A percentile compares a stretch with the other conserved stretches of the same genome.
Evolutionary conservation across 1,284 basidiomycete genomes (phyloP).

Genomic region (Cryptococcus floricola): DNA sequence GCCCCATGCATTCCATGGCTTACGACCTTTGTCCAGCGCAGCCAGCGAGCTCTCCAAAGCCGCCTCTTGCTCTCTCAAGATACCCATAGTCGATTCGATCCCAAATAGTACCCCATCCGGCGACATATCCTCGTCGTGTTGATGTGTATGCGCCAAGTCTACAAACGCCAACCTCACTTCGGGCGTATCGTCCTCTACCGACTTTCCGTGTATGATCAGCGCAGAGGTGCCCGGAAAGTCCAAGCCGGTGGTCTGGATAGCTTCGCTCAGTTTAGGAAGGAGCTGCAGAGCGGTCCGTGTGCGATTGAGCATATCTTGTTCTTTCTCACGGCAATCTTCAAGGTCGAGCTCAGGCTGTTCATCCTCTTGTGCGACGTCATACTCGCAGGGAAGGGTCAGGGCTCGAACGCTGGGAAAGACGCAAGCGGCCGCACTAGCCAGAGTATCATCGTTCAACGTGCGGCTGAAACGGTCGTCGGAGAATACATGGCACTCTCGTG

Average conservation of each 20-base stretch:
- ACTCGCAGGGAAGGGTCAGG: neutral
- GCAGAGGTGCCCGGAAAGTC: slow-evolving; percentile 4
- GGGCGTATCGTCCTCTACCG: neutral
- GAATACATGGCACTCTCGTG: neutral
- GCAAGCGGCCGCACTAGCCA: slow-evolving; percentile 4
- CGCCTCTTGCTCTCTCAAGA: neutral
- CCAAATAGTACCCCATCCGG: slow-evolving; percentile 1
- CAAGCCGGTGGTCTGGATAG: neutral
- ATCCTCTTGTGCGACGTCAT: neutral
- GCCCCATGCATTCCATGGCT: too few relatives aligned
- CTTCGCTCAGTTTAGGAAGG: neutral
- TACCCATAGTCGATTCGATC: neutral
- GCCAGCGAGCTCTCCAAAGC: neutral
- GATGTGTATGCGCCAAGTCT: slow-evolving; percentile 2
- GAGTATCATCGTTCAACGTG: slow-evolving; percentile 1
- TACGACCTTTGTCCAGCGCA: too few relatives aligned
- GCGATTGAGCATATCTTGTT: neutral
- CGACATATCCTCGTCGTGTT: neutral
- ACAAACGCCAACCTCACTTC: neutral
- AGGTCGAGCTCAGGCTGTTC: neutral
- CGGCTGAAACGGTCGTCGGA: slow-evolving; percentile 3
- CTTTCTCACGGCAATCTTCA: neutral
- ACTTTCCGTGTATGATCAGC: slow-evolving; percentile 1
- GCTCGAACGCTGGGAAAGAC: slow-evolving; percentile 5
- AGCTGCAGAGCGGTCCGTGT: neutral